Evolutionary conservation across 148 eudicot genomes (phyloP), one percentile per base, ranked within the genome.

Genomic region (Polygonum aviculare): DNA sequence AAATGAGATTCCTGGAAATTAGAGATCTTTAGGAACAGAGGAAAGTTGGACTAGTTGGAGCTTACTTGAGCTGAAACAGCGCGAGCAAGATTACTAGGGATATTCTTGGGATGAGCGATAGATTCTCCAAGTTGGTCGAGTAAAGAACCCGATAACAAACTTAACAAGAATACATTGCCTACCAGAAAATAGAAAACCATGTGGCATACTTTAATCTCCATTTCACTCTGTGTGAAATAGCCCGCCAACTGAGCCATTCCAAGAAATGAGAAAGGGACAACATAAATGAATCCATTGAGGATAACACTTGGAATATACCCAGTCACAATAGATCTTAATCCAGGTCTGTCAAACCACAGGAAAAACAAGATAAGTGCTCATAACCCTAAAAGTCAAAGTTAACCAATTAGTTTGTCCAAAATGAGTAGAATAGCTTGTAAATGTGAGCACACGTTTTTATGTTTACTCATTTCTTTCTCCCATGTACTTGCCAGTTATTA

Each of bases 231-330:
- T n/a, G 97, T 89, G 74, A 81, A 63, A 83, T 91, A 91, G 59
- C 98, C 97, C 16, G 97, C 90, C 73, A 86, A 75, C 49, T 78
- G 84, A 54, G 93, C 90, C 88, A 94, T 88, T 75, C 80, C 93
- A 75, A 90, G 92, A 83, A 94, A 69, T 36, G 93, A 91, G 84
- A 89, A 94, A 6, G 98, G 98, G 79, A 86, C 88, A 49, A 94
- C 31, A 54, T 91, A 91, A 41, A 91, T 86, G 82, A 90, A 94
- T 72, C 90, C 93, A 81, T 81, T 91, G 70, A 94, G 93, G 71
- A 91, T 87, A 67, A 83, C 93, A 84, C 98, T 91, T 16, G 98
- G 98, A 85, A 91, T 85, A 78, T 91, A 94, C 5, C 98, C 98
- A 10, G 97, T 94, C 69, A 94, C 81, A 45, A 91, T 74, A 72